Conservation (phyloP, 169 alveolate species). For the Plasmodium malariae region DNA sequence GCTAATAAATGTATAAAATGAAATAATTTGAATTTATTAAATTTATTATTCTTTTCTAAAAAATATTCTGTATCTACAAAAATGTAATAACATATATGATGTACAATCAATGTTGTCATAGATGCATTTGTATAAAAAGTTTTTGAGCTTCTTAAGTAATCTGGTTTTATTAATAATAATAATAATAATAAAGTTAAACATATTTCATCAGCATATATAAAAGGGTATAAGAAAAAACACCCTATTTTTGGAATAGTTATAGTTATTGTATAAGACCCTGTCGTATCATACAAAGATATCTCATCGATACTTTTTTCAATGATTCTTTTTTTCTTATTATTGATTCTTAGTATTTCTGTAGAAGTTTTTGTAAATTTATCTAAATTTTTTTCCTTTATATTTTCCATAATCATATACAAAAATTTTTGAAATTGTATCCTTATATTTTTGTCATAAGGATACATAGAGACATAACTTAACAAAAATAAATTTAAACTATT, state of each 20-base stretch:
- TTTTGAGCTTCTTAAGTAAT: slow-evolving; percentile 45
- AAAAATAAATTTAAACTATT: slow-evolving; percentile 50
- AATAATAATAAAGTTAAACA: slow-evolving; percentile 49
- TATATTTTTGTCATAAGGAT: slow-evolving; percentile 72
- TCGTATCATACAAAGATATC: slow-evolving; percentile 57
- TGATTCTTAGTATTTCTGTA: slow-evolving; percentile 64
- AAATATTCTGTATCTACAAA: slow-evolving; percentile 66
- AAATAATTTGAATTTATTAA: slow-evolving; percentile 67
- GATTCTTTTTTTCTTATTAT: slow-evolving; percentile 76
- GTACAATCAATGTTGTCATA: slow-evolving; percentile 68
- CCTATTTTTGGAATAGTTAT: slow-evolving; percentile 72
- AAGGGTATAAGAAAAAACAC: slow-evolving; percentile 56
- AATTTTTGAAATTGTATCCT: slow-evolving; percentile 65
- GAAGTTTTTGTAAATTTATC: slow-evolving; percentile 50
- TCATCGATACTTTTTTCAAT: slow-evolving; percentile 52
- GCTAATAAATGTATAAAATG: slow-evolving; percentile 73
- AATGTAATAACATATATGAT: slow-evolving; percentile 74
- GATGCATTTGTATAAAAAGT: slow-evolving; percentile 75
- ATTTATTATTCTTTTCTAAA: slow-evolving; percentile 53
- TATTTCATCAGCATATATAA: slow-evolving; percentile 69
- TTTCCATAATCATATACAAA: slow-evolving; percentile 7
- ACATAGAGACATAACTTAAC: slow-evolving; percentile 75
- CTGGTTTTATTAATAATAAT: slow-evolving; percentile 26
- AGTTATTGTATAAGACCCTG: slow-evolving; percentile 43
- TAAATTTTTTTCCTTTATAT: slow-evolving; percentile 19